These are phyloP conservation scores for Meyerozyma elateridarum DNA, from an alignment of 1,139 yeast species.

Conservation along the genomic window DNA sequence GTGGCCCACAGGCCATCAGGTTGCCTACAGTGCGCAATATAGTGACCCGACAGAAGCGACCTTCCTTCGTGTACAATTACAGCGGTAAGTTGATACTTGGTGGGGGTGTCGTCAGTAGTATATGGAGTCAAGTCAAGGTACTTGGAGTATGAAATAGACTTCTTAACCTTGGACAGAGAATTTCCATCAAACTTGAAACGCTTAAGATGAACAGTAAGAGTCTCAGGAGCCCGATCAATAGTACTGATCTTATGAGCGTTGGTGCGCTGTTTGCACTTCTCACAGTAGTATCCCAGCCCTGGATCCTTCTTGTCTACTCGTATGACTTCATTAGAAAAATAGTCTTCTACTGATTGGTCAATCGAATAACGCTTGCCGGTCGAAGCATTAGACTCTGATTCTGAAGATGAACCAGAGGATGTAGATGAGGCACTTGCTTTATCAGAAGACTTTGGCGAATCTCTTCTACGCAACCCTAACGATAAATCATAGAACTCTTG, in stretches of 20 bases:
- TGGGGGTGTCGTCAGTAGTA: slow-evolving; percentile 42
- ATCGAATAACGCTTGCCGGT: slow-evolving; percentile 43
- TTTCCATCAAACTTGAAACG: slow-evolving; percentile 83
- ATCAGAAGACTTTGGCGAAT: slow-evolving; percentile 16
- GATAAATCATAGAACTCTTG: slow-evolving; percentile 94
- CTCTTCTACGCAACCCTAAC: slow-evolving; percentile 54
- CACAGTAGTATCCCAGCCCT: slow-evolving; percentile 75
- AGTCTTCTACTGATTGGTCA: slow-evolving; percentile 70
- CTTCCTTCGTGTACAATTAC: slow-evolving; percentile 95
- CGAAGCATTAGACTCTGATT: slow-evolving; percentile 4
- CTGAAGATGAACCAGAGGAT: slow-evolving; percentile 9
- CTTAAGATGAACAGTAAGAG: slow-evolving; percentile 79
- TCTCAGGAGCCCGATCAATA: slow-evolving; percentile 82
- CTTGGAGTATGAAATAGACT: slow-evolving; percentile 76
- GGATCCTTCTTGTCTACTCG: slow-evolving; percentile 59
- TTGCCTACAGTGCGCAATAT: slow-evolving; percentile 84
- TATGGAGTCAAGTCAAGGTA: slow-evolving; percentile 68
- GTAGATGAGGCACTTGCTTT: neutral
- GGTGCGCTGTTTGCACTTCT: slow-evolving; percentile 72
- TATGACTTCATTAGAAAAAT: slow-evolving; percentile 75
- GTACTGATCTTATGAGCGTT: slow-evolving; percentile 73
- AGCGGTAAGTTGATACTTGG: slow-evolving; percentile 69
- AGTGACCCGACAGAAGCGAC: slow-evolving; percentile 89
- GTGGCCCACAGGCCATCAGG: slow-evolving; percentile 92
- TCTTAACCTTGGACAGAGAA: slow-evolving; percentile 78